A percentile compares a stretch with the other conserved stretches of the same genome.
These are phyloP conservation scores for Solanum chmielewskii DNA, from an alignment of 257 asterid species.

Conservation along the genomic window DNA sequence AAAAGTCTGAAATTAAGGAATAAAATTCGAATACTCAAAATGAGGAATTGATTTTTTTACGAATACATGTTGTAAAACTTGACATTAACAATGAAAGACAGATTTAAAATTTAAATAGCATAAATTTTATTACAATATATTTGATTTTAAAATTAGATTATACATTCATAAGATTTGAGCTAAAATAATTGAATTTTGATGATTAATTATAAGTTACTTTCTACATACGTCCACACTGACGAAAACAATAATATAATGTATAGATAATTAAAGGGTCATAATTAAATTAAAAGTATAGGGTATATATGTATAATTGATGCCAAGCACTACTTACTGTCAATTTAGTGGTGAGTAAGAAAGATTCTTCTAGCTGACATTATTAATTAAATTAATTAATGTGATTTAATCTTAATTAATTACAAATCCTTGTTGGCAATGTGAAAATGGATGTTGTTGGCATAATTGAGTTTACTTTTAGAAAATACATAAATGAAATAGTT, in stretches of 20 bases:
- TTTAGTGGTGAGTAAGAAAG: neutral
- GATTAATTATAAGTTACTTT: neutral
- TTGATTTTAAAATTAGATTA: too few relatives aligned
- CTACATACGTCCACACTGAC: neutral
- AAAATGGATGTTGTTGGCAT: neutral
- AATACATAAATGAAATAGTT: neutral
- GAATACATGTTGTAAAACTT: too few relatives aligned
- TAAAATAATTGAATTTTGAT: neutral
- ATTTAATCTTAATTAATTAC: neutral
- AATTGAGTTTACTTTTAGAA: neutral
- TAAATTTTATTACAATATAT: neutral
- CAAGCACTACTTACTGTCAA: constrained; percentile 1
- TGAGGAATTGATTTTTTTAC: neutral
- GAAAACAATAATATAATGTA: neutral
- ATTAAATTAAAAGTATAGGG: neutral
- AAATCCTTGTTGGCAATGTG: neutral
- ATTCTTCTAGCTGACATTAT: neutral
- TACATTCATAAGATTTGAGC: neutral
- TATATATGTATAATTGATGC: neutral
- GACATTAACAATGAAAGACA: too few relatives aligned
- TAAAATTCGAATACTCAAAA: neutral
- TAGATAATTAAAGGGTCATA: neutral
- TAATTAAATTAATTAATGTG: neutral
- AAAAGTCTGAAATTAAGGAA: neutral
- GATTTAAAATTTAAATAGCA: neutral